Percentiles rank a stretch among this genome's conserved stretches.
Evolutionary conservation across 768 basidiomycete species (phyloP).

Genomic region (Suillus decipiens): DNA sequence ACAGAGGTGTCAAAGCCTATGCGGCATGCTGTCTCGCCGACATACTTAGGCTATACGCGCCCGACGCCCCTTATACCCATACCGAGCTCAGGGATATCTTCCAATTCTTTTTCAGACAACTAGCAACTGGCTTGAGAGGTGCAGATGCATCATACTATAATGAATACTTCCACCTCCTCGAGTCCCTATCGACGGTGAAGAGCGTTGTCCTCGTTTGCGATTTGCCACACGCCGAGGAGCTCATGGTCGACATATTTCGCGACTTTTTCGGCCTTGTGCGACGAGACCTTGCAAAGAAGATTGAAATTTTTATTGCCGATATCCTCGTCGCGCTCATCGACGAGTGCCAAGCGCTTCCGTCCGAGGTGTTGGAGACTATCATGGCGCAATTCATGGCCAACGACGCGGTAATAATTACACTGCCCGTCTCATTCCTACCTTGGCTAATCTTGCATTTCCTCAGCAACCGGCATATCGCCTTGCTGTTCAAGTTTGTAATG

Average conservation of each 20-base stretch:
- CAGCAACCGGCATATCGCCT: constrained; percentile 80
- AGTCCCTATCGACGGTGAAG: constrained; percentile 92
- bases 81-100: constrained; percentile 93
- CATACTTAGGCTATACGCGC: constrained; percentile 90
- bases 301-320: constrained; percentile 84
- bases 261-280: constrained; percentile 80
- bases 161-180: constrained; percentile 94
- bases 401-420: constrained; percentile 55
- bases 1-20: constrained; percentile 94
- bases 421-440: background rate
- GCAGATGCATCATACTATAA: constrained; percentile 83
- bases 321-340: constrained; percentile 90
- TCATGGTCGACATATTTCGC: constrained; percentile 81
- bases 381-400: constrained; percentile 87
- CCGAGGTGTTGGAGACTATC: constrained; percentile 75
- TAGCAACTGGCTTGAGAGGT: constrained; percentile 71
- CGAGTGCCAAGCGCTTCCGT: constrained; percentile 76
- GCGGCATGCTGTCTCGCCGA: constrained; percentile 95
- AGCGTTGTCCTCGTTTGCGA: constrained; percentile 93
- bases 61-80: constrained; percentile 93
- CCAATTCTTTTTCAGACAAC: constrained; percentile 92
- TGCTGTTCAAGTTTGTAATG: constrained; percentile 84
- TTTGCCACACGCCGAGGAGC: constrained; percentile 81
- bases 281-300: constrained; percentile 75
- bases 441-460: constrained; percentile 11